Evolutionary conservation across 345 rosid genomes (phyloP).

Genomic region (Trapa bicornis): DNA sequence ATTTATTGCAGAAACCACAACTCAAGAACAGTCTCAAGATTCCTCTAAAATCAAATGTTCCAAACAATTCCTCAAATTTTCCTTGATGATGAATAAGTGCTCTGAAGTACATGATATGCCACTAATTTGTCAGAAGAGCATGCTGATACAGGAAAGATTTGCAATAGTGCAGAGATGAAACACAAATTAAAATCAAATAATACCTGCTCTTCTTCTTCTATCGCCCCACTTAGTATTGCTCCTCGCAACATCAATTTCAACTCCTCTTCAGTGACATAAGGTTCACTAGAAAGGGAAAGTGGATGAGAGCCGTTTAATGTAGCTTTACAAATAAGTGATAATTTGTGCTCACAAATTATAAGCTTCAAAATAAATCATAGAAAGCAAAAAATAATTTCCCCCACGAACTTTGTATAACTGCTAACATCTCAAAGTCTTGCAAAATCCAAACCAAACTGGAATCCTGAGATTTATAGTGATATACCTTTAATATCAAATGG

Average conservation of each 20-base stretch:
- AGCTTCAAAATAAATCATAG: not conserved
- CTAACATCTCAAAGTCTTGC: not conserved
- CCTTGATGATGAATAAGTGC: not conserved
- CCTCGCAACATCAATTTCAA: slow-evolving; percentile 91
- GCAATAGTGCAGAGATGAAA: not conserved
- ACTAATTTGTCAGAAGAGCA: not conserved
- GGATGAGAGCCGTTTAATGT: not conserved
- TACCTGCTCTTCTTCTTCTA: slow-evolving; percentile 99
- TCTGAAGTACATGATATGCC: not conserved
- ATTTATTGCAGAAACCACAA: not conserved
- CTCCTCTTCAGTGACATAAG: slow-evolving; percentile 95
- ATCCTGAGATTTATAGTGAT: not conserved
- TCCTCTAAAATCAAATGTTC: not conserved
- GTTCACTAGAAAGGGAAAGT: slow-evolving; percentile 37
- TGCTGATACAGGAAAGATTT: not conserved
- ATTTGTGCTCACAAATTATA: not conserved
- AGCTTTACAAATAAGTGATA: not conserved
- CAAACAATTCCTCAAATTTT: not conserved
- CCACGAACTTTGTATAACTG: not conserved
- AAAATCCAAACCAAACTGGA: not conserved
- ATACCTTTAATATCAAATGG: not conserved
- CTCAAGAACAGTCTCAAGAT: not conserved
- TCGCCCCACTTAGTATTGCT: slow-evolving; percentile 96
- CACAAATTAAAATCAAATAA: not conserved
- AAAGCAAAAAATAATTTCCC: not conserved